A percentile compares a stretch with the other conserved stretches of the same genome.
These are phyloP conservation scores for Russula earlei DNA, from an alignment of 768 basidiomycete species.

Conservation along the genomic window DNA sequence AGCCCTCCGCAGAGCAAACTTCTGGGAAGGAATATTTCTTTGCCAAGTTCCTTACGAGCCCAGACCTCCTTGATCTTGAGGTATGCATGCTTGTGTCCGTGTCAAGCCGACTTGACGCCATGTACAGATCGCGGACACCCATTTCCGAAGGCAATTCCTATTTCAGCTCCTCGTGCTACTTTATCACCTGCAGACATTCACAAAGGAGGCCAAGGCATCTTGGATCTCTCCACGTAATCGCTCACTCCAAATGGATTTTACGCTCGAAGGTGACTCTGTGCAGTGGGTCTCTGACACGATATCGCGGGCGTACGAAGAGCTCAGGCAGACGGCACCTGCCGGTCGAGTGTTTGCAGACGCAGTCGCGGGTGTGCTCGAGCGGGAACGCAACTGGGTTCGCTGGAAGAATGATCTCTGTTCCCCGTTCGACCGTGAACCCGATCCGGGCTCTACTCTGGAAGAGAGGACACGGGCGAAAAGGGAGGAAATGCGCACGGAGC, in stretches of 20 bases:
- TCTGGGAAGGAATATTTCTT: conserved; percentile 71
- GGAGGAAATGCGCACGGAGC: conserved; percentile 45
- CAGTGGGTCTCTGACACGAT: conserved; percentile 73
- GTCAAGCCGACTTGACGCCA: neutral
- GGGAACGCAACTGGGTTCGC: conserved; percentile 83
- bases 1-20: conserved; percentile 39
- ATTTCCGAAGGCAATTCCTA: conserved; percentile 88
- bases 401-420: conserved; percentile 83
- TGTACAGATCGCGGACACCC: conserved; percentile 72
- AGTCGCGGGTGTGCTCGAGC: conserved; percentile 57
- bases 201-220: conserved; percentile 49
- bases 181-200: conserved; percentile 65
- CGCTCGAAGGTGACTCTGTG: conserved; percentile 52
- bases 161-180: conserved; percentile 78
- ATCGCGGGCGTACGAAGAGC: conserved; percentile 41
- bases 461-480: conserved; percentile 49
- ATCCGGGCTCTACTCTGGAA: conserved; percentile 45
- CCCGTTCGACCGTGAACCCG: conserved; percentile 68
- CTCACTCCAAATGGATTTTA: conserved; percentile 78
- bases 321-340: conserved; percentile 68
- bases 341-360: conserved; percentile 72
- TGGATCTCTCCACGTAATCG: conserved; percentile 62
- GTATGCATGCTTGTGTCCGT: conserved; percentile 35
- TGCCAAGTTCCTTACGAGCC: conserved; percentile 85
- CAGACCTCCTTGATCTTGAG: conserved; percentile 81